Percentiles rank a stretch among this genome's conserved stretches.
Conservation (phyloP, 2,329 filamentous ascomycete species). For the Arthrobotrys entomopaga region DNA sequence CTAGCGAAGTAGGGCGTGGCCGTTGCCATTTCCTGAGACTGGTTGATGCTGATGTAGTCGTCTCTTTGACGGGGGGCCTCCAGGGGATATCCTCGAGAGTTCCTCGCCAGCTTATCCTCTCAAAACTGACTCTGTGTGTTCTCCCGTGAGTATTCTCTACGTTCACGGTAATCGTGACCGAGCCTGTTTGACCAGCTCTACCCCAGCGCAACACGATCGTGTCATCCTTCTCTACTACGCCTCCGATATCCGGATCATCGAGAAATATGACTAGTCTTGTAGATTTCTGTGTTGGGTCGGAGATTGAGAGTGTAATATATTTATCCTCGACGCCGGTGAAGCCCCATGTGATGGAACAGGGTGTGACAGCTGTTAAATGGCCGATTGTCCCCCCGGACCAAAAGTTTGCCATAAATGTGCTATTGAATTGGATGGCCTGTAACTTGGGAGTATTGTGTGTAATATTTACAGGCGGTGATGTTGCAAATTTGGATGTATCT, state of each 20-base stretch:
- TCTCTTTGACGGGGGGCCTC: conserved; percentile 27
- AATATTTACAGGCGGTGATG: conserved; percentile 32
- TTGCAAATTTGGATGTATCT: conserved; percentile 38
- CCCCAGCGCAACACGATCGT: conserved; percentile 43
- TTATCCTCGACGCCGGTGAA: conserved; percentile 33
- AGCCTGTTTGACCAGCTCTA: conserved; percentile 36
- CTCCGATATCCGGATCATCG: conserved; percentile 69
- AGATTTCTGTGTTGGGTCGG: conserved; percentile 42
- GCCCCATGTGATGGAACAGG: conserved; percentile 53
- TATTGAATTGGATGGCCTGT: conserved; percentile 52
- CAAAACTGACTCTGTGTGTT: conserved; percentile 49
- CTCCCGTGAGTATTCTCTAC: conserved; percentile 41
- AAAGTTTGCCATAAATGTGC: conserved; percentile 54
- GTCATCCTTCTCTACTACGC: conserved; percentile 67
- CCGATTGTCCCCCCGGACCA: conserved; percentile 50
- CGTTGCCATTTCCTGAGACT: conserved; percentile 12
- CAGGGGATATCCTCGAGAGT: conserved; percentile 40
- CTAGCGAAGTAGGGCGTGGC: conserved; percentile 8
- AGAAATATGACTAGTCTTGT: conserved; percentile 58
- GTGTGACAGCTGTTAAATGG: conserved; percentile 49
- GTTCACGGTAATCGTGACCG: conserved; percentile 45
- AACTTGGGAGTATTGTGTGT: conserved; percentile 43
- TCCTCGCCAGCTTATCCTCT: conserved; percentile 49
- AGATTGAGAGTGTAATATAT: conserved; percentile 41
- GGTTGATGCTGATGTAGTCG: conserved; percentile 14